A percentile compares a stretch with the other conserved stretches of the same genome.
These are phyloP conservation scores for Iberis pinnata DNA, from an alignment of 345 rosid genomes.

Conservation along the genomic window DNA sequence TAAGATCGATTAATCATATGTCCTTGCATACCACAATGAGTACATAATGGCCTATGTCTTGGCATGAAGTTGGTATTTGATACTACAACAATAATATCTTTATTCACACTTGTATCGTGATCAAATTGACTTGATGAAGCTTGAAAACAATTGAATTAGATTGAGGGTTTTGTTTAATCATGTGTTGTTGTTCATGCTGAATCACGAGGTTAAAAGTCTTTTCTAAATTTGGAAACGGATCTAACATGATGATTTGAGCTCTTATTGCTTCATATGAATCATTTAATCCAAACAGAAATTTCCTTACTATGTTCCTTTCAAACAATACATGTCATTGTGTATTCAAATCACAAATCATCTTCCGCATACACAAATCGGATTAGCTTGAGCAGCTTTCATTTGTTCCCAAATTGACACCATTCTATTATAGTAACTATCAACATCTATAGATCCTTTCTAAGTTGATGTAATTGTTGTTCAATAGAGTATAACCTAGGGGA, in stretches of 20 bases:
- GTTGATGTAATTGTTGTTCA: not conserved
- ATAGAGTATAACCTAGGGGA: not conserved
- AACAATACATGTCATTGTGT: not conserved
- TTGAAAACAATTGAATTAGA: not conserved
- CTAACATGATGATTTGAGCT: not conserved
- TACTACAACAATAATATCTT: too few species aligned
- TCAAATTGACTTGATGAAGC: not conserved
- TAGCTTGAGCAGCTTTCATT: not conserved
- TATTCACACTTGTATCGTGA: not conserved
- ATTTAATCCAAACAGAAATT: not conserved
- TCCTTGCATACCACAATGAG: not conserved
- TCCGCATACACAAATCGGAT: not conserved
- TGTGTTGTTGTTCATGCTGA: not conserved
- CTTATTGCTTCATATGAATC: not conserved
- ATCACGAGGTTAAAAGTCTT: not conserved
- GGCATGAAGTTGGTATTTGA: too few species aligned
- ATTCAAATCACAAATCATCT: not conserved
- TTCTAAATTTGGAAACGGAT: not conserved
- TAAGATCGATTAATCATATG: not conserved
- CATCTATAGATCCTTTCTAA: not conserved
- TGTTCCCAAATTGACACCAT: not conserved
- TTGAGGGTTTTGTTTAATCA: not conserved
- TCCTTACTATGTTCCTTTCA: not conserved
- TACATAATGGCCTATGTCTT: not conserved
- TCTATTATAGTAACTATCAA: too few species aligned